A percentile compares a stretch with the other conserved stretches of the same genome.
These are phyloP conservation scores for Podospora pseudoanserina DNA, from an alignment of 495 filamentous ascomycete genomes.

Conservation along the genomic window DNA sequence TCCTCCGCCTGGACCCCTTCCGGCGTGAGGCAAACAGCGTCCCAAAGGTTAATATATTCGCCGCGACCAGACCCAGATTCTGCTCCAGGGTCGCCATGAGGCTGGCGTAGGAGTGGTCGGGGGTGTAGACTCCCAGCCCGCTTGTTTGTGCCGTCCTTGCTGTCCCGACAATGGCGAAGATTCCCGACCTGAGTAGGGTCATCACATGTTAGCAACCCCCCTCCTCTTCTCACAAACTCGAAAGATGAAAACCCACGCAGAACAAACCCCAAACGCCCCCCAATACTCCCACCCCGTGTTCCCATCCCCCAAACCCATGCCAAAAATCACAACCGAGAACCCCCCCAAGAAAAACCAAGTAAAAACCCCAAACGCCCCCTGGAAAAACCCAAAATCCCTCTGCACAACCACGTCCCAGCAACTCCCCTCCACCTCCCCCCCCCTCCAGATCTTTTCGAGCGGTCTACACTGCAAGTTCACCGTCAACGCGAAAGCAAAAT, in stretches of 20 bases:
- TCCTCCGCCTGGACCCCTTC: conserved; percentile 4
- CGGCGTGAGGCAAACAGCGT: conserved; percentile 27
- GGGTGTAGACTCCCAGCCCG: conserved; percentile 25
- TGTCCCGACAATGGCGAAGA: conserved; percentile 33
- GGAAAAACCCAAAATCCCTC: conserved; percentile 37
- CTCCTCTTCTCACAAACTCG: neutral
- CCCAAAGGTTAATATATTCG: conserved; percentile 35
- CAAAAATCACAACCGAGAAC: conserved; percentile 16
- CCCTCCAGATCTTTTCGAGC: conserved; percentile 36
- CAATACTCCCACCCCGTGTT: conserved; percentile 35
- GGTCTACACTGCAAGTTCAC: conserved; percentile 38
- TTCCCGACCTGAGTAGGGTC: conserved; percentile 23
- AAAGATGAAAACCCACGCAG: conserved; percentile 22
- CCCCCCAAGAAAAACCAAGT: conserved; percentile 37
- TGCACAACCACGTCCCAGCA: conserved; percentile 35
- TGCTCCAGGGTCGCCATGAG: conserved; percentile 38
- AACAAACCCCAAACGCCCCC: conserved; percentile 26
- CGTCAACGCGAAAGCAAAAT: conserved; percentile 31
- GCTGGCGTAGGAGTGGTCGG: conserved; percentile 28
- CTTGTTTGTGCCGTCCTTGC: conserved; percentile 31
- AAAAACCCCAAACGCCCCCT: conserved; percentile 38
- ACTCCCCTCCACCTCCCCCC: conserved; percentile 23
- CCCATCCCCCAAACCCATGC: conserved; percentile 5
- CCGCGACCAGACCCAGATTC: conserved; percentile 36
- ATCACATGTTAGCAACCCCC: neutral